Evolutionary conservation across 805 yeast species (phyloP).

Genomic region (Clavispora phyllophila): DNA sequence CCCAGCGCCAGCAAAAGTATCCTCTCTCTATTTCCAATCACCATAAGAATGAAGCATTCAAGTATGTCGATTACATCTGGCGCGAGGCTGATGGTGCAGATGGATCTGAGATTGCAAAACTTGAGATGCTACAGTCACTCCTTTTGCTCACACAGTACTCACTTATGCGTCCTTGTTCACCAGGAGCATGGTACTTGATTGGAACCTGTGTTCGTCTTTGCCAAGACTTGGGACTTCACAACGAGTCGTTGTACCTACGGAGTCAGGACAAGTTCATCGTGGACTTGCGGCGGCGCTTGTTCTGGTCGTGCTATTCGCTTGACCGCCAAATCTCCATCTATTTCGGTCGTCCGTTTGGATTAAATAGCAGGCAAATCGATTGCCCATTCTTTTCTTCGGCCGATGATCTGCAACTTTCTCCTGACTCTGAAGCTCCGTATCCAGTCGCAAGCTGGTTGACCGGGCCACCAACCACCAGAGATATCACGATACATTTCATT

Average conservation of each 20-base stretch:
- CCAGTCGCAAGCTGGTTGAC: not conserved
- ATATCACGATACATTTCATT: constrained; percentile 5
- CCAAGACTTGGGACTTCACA: constrained; percentile 14
- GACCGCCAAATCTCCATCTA: constrained; percentile 9
- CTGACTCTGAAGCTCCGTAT: not conserved
- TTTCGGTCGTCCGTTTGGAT: constrained; percentile 7
- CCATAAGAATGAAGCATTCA: constrained; percentile 10
- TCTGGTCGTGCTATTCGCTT: constrained; percentile 9
- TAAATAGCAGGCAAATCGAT: constrained; percentile 6
- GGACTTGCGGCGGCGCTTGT: constrained; percentile 7
- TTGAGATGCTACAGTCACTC: constrained; percentile 15
- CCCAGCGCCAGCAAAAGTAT: constrained; percentile 11
- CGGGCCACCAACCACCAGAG: not conserved
- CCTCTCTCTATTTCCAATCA: constrained; percentile 6
- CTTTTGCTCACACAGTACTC: constrained; percentile 15
- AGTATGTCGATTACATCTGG: constrained; percentile 11
- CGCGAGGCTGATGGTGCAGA: not conserved
- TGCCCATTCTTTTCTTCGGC: constrained; percentile 4
- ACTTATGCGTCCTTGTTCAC: constrained; percentile 15
- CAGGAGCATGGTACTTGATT: constrained; percentile 16
- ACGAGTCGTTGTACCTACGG: constrained; percentile 4
- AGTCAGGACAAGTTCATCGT: constrained; percentile 2
- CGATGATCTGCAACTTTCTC: constrained; percentile 5
- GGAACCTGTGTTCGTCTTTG: constrained; percentile 14
- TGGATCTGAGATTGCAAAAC: constrained; percentile 4